Evolutionary conservation across 306 rosid species (phyloP), one percentile per base, ranked within the genome.

Genomic region (Quercus agrifolia): DNA sequence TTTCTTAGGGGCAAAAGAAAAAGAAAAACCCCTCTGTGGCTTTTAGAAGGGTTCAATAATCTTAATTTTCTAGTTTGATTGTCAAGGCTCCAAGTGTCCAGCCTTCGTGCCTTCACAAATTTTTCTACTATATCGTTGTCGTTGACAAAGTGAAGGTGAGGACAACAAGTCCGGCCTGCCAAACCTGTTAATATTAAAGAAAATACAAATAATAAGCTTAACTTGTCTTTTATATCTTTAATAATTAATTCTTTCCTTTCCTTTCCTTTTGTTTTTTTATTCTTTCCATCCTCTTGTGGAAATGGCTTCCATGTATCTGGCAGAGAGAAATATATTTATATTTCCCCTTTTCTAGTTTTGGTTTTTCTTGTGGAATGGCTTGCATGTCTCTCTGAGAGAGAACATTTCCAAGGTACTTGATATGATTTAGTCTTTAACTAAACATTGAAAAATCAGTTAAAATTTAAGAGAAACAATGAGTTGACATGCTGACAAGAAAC

Each of bases 41-140:
- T 44, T 44, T 44, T 44, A 46, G 54, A 49, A 49, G 54, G 17
- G 15, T 49, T 49, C 3, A 49, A 12, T 12, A 49, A 59, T 59
- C 66, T 59, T 5, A 63, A 12, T 33, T 6, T 18, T 7, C 38
- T 64, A 35, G 23, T 56, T 68, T 57, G 49, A 12, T 46, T 56
- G 56, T 2, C 51, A 9, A 21, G 19, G 51, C 77, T 51, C 82
- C 85, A 57, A 30, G 81, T 84, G 87, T 76, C 84, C 28, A 49
- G 70, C 73, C 64, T 74, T 84, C 85, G 82, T 80, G 87, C 87
- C 77, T 58, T 77, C 82, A 80, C 81, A 58, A 80, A 28, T 35
- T 56, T 64, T n/a, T 33, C 56, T 38, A 61, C 35, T 52, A 6
- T 19, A 44, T 70, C 62, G 52, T 83, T 76, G 83, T 76, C 81